Conservation (phyloP, 768 basidiomycete genomes). For the Naganishia onofrii region DNA sequence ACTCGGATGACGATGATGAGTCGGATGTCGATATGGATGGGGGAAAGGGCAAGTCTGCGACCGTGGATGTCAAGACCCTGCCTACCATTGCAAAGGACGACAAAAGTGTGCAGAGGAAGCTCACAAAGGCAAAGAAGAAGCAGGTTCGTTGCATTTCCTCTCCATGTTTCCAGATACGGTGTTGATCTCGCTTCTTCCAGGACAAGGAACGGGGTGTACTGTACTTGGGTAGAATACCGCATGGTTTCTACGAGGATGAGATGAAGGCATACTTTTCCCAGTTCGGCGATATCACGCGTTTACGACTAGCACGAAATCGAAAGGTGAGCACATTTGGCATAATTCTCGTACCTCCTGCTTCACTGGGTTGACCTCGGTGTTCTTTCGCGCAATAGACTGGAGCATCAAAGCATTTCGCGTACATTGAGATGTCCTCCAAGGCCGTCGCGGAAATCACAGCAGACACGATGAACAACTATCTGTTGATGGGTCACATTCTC, state of each 20-base stretch:
- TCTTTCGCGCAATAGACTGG: constrained; percentile 66
- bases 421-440: constrained; percentile 86
- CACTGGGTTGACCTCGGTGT: not conserved
- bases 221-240: constrained; percentile 85
- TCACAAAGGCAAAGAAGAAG: constrained; percentile 61
- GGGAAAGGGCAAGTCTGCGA: constrained; percentile 36
- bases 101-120: constrained; percentile 64
- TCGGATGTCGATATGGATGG: constrained; percentile 57
- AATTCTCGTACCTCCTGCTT: constrained; percentile 15
- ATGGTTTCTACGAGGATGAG: constrained; percentile 96
- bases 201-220: constrained; percentile 75
- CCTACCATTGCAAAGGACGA: constrained; percentile 89
- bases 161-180: not conserved
- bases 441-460: constrained; percentile 90
- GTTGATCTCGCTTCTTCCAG: constrained; percentile 47
- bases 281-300: constrained; percentile 82
- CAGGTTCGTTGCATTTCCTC: constrained; percentile 59
- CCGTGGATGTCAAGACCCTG: constrained; percentile 67
- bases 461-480: constrained; percentile 98
- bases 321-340: constrained; percentile 60
- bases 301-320: constrained; percentile 89
- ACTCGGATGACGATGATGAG: constrained; percentile 67
- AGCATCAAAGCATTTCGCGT: constrained; percentile 92
- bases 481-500: constrained; percentile 89
- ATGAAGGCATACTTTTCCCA: constrained; percentile 89